Base-by-base conservation (phyloP, 2,329 filamentous ascomycete genomes). In the Blastomyces emzantsi region DNA sequence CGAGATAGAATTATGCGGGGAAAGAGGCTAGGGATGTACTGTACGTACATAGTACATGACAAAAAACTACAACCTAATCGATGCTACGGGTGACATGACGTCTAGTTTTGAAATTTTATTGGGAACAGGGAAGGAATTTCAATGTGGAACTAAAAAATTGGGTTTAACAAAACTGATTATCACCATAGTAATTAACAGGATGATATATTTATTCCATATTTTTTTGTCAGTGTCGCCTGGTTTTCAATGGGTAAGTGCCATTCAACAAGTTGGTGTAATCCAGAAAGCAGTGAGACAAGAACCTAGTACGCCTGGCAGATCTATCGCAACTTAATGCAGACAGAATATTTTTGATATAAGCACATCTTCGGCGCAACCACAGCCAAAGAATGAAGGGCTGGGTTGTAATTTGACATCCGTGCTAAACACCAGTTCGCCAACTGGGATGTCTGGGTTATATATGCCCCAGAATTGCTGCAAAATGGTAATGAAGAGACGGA, bases 321-420 rank as follows among this genome's bases (percentile, higher is more conserved):
- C 69, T 64, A 63, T 69, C 66, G 63, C 60, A n/a, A 65, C 28
- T 43, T 60, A 57, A 51, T 49, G 41, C 64, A 36, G 49, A 62
- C 59, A 64, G 61, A 57, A 52, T 25, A 33, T 19, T 19, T 19
- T 77, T 68, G 64, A 83, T 94, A 82, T 95, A 85, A 94, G 92
- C 92, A 96, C 91, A 91, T 96, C 91, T 96, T 92, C 90, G 92
- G 92, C 92, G 91, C 92, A 94, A 92, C 86, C 84, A 82, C 86
- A 92, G 90, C 88, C 90, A 96, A 87, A 56, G 61, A 62, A 79
- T 39, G 70, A 74, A 73, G 75, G 78, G 87, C 87, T 85, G 85
- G 82, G 89, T 93, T 94, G 92, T 87, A 97, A 96, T 96, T 96
- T 96, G 92, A 97, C 92, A 96, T 96, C 90, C 89, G 90, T 96